Evolutionary conservation across 495 filamentous ascomycete genomes (phyloP), one percentile per base, ranked within the genome.

Genomic region (Annulohypoxylon bovei): DNA sequence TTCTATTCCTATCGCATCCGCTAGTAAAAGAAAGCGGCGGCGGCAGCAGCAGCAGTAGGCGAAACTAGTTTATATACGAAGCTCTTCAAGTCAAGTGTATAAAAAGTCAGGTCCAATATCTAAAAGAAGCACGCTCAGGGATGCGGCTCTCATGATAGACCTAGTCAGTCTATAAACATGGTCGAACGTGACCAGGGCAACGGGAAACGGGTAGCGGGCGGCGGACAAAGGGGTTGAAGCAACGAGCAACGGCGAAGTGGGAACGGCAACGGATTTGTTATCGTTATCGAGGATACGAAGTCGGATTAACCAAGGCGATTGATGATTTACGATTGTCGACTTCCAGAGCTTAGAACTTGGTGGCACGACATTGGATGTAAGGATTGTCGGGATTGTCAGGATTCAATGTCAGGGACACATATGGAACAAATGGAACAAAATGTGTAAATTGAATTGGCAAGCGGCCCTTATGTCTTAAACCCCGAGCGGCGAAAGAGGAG

Each of bases 91-190:
- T 46, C 60, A 49, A 53, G 6, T 62, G 20, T 57, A 42, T 42
- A 42, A 42, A 42, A 42, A 42, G n/a, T 52, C 54, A 40, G 67
- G 54, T 55, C 58, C 25, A 44, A 56, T 75, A 65, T 62, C 42
- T 65, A 73, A 62, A 77, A 62, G 67, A 71, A 70, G 68, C 73
- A 68, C 72, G 75, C 72, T 75, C 55, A 52, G 49, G 33, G 49
- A 59, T 73, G 75, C 75, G 75, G 69, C 75, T 75, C 75, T 73
- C 75, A 75, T 77, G 75, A 68, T 70, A 69, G 70, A 72, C 74
- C 61, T 59, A 62, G 58, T 75, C 75, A 73, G 53, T 71, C 73
- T 61, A 71, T 63, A 57, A 69, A 72, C 75, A 75, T 77, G 67
- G 59, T 75, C 75, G 52, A 59, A 50, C 42, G 60, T 66, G 62